phyloP scores from a whole-genome alignment of 2,329 filamentous ascomycete species.

The Alternaria metachromatica region DNA sequence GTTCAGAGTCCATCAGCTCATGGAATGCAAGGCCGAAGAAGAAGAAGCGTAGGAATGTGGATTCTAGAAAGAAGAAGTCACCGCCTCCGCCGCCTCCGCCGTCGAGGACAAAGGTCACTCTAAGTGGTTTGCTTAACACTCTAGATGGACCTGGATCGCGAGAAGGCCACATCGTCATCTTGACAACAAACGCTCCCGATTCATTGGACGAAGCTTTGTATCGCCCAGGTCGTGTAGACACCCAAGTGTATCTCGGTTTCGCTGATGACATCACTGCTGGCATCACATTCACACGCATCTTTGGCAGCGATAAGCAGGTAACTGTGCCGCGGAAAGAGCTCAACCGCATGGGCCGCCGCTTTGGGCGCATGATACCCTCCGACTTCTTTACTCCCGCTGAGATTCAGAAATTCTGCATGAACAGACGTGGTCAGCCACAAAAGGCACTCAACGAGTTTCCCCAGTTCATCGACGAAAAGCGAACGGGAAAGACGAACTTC shows the following conservation, averaged over 20 bases:
- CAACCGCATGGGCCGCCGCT: background rate
- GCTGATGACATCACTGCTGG: background rate
- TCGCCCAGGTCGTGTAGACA: background rate
- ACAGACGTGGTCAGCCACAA: background rate
- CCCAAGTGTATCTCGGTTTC: background rate
- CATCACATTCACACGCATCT: background rate
- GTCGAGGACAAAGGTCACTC: conserved; percentile 1
- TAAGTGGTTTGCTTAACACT: background rate
- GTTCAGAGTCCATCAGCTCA: background rate
- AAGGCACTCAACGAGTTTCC: background rate
- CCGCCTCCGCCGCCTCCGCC: too few relatives aligned
- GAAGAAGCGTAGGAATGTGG: background rate
- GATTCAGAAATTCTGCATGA: background rate
- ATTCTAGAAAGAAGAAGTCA: background rate
- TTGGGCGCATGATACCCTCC: background rate
- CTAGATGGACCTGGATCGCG: background rate
- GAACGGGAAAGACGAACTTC: background rate
- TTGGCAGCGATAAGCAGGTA: background rate
- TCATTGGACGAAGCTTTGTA: background rate
- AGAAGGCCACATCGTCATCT: background rate
- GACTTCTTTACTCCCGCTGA: background rate
- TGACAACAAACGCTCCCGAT: conserved; percentile 1
- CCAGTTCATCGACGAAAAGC: background rate
- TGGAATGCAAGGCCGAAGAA: background rate
- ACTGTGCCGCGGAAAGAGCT: background rate